A percentile compares a stretch with the other conserved stretches of the same genome.
Evolutionary conservation across 1,284 basidiomycete species (phyloP).

Genomic region (Albatrellus sp.): DNA sequence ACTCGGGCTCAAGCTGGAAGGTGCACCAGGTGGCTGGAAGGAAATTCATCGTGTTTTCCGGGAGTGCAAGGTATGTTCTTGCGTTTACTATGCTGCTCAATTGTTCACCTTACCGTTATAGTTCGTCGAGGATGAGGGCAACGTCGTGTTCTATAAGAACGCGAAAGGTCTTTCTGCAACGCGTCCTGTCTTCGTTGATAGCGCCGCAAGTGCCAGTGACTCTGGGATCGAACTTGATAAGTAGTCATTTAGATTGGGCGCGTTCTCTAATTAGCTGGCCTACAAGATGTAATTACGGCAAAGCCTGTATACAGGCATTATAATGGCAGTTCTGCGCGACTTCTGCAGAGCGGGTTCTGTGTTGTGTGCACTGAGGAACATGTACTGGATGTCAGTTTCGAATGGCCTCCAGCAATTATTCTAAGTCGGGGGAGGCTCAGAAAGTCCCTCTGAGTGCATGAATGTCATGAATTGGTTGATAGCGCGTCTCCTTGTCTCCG

Average conservation of each 20-base stretch:
- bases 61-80: constrained; percentile 43
- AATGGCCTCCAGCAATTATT: no score
- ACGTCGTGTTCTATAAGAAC: constrained; percentile 90
- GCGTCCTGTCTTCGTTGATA: constrained; percentile 49
- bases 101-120: neutral
- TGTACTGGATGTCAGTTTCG: no score
- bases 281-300: neutral
- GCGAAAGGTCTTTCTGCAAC: constrained; percentile 64
- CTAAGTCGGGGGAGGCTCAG: no score
- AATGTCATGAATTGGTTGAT: no score
- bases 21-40: constrained; percentile 64
- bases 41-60: constrained; percentile 66
- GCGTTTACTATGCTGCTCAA: neutral
- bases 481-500: no score
- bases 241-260: constrained; percentile 2
- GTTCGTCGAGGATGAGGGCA: constrained; percentile 90
- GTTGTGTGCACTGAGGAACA: no score
- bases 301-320: no score
- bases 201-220: constrained; percentile 49
- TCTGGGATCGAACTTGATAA: constrained; percentile 74
- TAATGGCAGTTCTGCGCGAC: no score
- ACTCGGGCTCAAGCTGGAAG: constrained; percentile 47
- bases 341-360: no score
- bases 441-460: no score
- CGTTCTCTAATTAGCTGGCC: neutral